Conservation (phyloP, 129 eudicot species). For the Lactuca sativa region DNA sequence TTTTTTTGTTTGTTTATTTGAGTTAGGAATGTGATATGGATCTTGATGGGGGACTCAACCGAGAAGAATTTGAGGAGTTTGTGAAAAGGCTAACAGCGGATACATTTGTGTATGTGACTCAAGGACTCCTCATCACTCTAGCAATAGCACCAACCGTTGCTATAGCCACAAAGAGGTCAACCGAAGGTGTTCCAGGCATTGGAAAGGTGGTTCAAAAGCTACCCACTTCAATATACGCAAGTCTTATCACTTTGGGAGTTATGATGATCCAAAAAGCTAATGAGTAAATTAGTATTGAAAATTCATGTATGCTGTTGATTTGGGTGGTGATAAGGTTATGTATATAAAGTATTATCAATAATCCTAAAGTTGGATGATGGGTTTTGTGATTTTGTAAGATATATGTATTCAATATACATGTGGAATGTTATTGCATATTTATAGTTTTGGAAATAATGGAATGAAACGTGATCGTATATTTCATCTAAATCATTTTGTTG, state of each 20-base stretch:
- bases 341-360: slow-evolving; percentile 7
- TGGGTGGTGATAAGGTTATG: slow-evolving; percentile 21
- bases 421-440: background rate
- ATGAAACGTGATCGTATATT: background rate
- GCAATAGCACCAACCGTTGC: slow-evolving; percentile 87
- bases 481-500: background rate
- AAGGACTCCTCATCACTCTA: slow-evolving; percentile 78
- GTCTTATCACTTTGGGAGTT: slow-evolving; percentile 74
- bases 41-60: slow-evolving; percentile 77
- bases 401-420: background rate
- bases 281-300: slow-evolving; percentile 7
- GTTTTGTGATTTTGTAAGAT: slow-evolving; percentile 22
- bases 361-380: slow-evolving; percentile 7
- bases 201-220: slow-evolving; percentile 82
- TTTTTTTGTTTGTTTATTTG: background rate
- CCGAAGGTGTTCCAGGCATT: slow-evolving; percentile 78
- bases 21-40: slow-evolving; percentile 72
- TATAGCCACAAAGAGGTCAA: slow-evolving; percentile 72
- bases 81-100: slow-evolving; percentile 57
- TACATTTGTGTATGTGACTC: slow-evolving; percentile 64
- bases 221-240: slow-evolving; percentile 80
- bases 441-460: background rate
- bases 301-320: slow-evolving; percentile 21
- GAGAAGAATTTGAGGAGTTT: slow-evolving; percentile 71
- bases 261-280: slow-evolving; percentile 59